A percentile compares a stretch with the other conserved stretches of the same genome.
Evolutionary conservation across 1,284 basidiomycete species (phyloP).

Genomic region (Sanghuangporus sanghuang): DNA sequence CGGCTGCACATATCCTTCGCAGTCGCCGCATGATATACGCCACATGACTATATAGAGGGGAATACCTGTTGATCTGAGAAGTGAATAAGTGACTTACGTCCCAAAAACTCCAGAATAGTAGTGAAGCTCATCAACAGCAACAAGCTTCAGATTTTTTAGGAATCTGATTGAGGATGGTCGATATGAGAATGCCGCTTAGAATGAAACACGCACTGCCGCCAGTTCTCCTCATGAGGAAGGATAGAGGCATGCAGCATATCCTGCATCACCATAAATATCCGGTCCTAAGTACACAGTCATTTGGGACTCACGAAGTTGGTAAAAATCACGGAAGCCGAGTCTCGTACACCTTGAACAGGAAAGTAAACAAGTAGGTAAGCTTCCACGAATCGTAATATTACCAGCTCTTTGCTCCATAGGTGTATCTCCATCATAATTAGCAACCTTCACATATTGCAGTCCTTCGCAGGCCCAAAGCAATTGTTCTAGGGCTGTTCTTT

Average conservation of each 20-base stretch:
- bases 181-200: not conserved
- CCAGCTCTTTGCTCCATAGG: slow-evolving; percentile 58
- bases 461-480: slow-evolving; percentile 59
- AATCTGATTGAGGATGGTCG: slow-evolving; percentile 40
- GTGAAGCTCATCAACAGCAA: slow-evolving; percentile 84
- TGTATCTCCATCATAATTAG: slow-evolving; percentile 89
- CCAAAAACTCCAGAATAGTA: slow-evolving; percentile 73
- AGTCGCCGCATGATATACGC: slow-evolving; percentile 74
- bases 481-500: slow-evolving; percentile 64
- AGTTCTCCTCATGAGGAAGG: slow-evolving; percentile 78
- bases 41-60: slow-evolving; percentile 52
- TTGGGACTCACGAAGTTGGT: slow-evolving; percentile 64
- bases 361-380: not conserved
- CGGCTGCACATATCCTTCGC: slow-evolving; percentile 74
- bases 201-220: slow-evolving; percentile 56
- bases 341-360: slow-evolving; percentile 48
- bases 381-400: slow-evolving; percentile 24
- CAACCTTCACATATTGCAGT: slow-evolving; percentile 50
- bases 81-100: slow-evolving; percentile 39
- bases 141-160: slow-evolving; percentile 67
- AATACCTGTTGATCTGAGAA: not conserved
- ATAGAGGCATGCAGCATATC: slow-evolving; percentile 88
- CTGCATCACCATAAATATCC: slow-evolving; percentile 32
- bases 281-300: not conserved
- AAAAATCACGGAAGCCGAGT: slow-evolving; percentile 64